phyloP scores from a whole-genome alignment of 2,329 filamentous ascomycete genomes.

The Gnomoniopsis smithogilvyi region DNA sequence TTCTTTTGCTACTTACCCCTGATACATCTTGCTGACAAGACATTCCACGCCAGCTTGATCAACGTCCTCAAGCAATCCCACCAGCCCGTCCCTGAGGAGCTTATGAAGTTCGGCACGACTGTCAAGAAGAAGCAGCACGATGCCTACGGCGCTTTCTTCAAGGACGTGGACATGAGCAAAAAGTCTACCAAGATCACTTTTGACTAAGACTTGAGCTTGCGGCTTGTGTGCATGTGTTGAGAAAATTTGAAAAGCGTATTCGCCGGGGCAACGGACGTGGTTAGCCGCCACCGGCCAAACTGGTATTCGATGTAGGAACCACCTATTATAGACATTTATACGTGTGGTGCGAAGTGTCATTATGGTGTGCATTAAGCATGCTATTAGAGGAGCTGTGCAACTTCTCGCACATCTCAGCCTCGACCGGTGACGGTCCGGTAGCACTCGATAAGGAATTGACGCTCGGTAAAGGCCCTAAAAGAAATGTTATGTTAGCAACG shows the following conservation, averaged over 20 bases:
- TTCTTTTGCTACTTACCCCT: too few species aligned
- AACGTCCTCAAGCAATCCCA: conserved; percentile 92
- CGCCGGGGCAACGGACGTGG: not conserved
- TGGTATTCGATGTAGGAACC: too few species aligned
- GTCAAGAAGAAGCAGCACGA: conserved; percentile 99
- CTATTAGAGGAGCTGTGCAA: not conserved
- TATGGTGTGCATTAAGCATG: not conserved
- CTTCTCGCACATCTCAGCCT: not conserved
- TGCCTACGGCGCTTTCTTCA: conserved; percentile 93
- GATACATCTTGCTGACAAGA: too few species aligned
- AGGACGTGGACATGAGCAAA: conserved; percentile 80
- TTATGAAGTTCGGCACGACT: conserved; percentile 94
- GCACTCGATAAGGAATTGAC: conserved; percentile 49
- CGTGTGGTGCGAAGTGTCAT: not conserved
- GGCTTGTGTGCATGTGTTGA: not conserved
- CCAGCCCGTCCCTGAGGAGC: conserved; percentile 82
- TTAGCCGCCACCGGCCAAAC: not conserved
- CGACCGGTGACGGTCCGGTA: conserved; percentile 38
- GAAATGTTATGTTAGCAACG: conserved; percentile 25
- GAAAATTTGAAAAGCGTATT: not conserved
- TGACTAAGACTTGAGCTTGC: conserved; percentile 46
- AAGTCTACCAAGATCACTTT: conserved; percentile 91
- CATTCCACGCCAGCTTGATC: conserved; percentile 60
- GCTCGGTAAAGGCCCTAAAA: conserved; percentile 51
- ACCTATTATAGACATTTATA: too few species aligned